Evolutionary conservation across 1,284 basidiomycete genomes (phyloP).

Genomic region (Tetrapyrgos nigripes): DNA sequence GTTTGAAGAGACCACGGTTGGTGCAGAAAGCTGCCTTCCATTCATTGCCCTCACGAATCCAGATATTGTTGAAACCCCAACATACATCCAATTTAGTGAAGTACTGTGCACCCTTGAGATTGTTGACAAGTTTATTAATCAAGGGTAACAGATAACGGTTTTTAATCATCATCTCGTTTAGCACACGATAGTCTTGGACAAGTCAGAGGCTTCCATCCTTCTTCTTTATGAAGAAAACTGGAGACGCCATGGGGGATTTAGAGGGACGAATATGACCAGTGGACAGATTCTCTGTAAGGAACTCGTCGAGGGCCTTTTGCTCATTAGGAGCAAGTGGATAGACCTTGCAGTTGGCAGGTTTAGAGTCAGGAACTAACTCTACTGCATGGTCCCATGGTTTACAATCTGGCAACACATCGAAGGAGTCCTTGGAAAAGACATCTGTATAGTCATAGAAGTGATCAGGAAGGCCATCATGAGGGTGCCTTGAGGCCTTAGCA

Average conservation of each 20-base stretch:
- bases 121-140: slow-evolving; percentile 35
- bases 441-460: too few species aligned
- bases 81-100: slow-evolving; percentile 39
- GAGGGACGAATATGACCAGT: slow-evolving; percentile 22
- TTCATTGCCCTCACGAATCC: slow-evolving; percentile 27
- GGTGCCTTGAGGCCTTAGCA: slow-evolving; percentile 8
- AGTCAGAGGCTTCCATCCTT: slow-evolving; percentile 38
- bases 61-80: slow-evolving; percentile 31
- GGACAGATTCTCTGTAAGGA: slow-evolving; percentile 25
- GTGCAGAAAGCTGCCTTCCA: too few species aligned
- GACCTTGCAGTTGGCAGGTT: not conserved
- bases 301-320: not conserved
- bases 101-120: slow-evolving; percentile 24
- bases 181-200: slow-evolving; percentile 36
- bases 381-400: slow-evolving; percentile 3
- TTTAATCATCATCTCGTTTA: slow-evolving; percentile 40
- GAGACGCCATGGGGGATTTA: slow-evolving; percentile 29
- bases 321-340: not conserved
- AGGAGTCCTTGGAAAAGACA: too few species aligned
- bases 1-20: slow-evolving; percentile 30
- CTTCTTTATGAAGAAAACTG: slow-evolving; percentile 49
- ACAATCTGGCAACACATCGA: not conserved
- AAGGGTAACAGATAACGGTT: slow-evolving; percentile 37
- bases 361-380: not conserved
- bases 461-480: not conserved